Conservation (phyloP, 148 eudicot species). For the Chenopodium album region DNA sequence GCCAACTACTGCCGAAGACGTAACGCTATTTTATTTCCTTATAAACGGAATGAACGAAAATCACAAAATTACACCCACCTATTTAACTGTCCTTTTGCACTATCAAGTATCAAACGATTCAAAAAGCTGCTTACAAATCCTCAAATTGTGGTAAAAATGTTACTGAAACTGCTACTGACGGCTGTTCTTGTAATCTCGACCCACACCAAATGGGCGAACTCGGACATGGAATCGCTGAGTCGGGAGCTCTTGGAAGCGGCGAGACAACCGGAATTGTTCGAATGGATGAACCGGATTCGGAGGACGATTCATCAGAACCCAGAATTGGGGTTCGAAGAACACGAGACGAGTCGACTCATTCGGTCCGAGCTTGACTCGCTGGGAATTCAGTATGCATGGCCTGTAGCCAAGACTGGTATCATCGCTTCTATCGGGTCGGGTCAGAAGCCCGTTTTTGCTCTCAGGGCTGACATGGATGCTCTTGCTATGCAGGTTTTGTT, state of each 20-base stretch:
- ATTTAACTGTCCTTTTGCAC: too few relatives aligned
- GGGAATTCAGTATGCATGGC: slow-evolving; percentile 57
- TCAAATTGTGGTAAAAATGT: neutral
- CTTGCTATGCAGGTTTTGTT: slow-evolving; percentile 53
- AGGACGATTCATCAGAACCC: slow-evolving; percentile 64
- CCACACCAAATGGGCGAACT: slow-evolving; percentile 15
- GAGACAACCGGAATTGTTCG: slow-evolving; percentile 43
- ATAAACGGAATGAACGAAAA: too few relatives aligned
- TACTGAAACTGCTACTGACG: neutral
- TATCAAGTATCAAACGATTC: too few relatives aligned
- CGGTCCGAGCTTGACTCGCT: slow-evolving; percentile 54
- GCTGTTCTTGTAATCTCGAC: neutral
- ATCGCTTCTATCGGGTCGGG: slow-evolving; percentile 67
- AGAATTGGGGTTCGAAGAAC: slow-evolving; percentile 60
- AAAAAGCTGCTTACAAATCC: too few relatives aligned
- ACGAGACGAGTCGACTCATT: slow-evolving; percentile 56
- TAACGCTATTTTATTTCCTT: too few relatives aligned
- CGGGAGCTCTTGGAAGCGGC: slow-evolving; percentile 54
- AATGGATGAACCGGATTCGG: slow-evolving; percentile 51
- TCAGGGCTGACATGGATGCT: slow-evolving; percentile 81
- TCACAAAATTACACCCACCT: too few relatives aligned
- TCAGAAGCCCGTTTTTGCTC: slow-evolving; percentile 48
- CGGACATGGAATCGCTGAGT: slow-evolving; percentile 29
- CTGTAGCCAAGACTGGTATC: slow-evolving; percentile 61
- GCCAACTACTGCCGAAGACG: too few relatives aligned